Base-by-base conservation (phyloP, 2,329 filamentous ascomycete genomes). In the Harringtonia lauricola region DNA sequence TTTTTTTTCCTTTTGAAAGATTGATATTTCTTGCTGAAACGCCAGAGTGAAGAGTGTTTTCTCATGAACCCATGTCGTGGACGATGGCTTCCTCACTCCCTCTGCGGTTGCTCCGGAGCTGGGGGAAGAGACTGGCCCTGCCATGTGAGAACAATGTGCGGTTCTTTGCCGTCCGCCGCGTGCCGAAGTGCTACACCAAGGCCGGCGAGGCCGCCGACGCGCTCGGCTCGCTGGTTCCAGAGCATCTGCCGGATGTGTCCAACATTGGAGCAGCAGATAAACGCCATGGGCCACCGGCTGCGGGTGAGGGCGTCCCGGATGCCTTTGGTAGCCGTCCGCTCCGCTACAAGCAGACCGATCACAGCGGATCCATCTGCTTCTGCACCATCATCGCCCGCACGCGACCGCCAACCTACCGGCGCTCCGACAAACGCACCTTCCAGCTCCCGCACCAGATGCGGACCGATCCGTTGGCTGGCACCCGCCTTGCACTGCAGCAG, bases 361-460 rank as follows among this genome's bases (percentile, higher is more conserved):
- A 84, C 78, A 10, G 24, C 6, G 24, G 24, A 10, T 6, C 7
- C 24, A 14, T 73, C 70, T 2, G 67, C 59, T 0, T 73, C 76
- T 12, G 8, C 15, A 2, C 6, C 24, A 4, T 4, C 34, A 19
- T 26, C 34, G 37, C 21, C 21, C 6, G 37, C 22, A 8, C 10
- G 44, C 2, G 45, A 36, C 42, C 78, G 69, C 84, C 85, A 94
- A 1, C 81, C 82, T 0, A 72, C 64, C 1, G 87, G 88, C 8
- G 85, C 83, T 13, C 79, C 80, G 2, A 71, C 70, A 55, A 92
- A 83, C 0, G 86, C 77, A 4, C 90, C 90, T 56, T 87, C 84
- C 3, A 90, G 70, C 63, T 90, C 85, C n/a, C 85, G 74, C 9
- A 86, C 64, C 38, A 78, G 65, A 28, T 70, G 64, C 1, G 85